Evolutionary conservation across 345 rosid species (phyloP).

Genomic region (Aurinia saxatilis): DNA sequence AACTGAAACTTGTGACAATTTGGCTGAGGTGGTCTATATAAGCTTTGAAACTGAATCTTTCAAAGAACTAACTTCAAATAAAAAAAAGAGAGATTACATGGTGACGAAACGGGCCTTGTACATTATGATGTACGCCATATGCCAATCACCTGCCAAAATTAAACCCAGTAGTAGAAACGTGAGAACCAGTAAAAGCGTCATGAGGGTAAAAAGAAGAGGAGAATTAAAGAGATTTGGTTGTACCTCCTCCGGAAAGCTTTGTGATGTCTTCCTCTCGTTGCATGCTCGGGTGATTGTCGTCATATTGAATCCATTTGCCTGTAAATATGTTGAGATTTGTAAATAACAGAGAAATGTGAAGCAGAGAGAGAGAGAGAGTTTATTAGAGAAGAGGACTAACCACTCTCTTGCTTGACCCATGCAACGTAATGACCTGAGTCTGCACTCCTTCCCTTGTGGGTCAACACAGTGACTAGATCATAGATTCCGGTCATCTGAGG

Average conservation of each 20-base stretch:
- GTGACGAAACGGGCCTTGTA: conserved; percentile 79
- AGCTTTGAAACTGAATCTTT: background rate
- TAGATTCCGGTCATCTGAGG: conserved; percentile 72
- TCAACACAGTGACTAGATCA: conserved; percentile 83
- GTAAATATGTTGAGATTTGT: background rate
- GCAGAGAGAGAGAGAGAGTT: background rate
- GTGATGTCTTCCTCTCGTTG: conserved; percentile 88
- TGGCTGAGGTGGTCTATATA: conserved; percentile 14
- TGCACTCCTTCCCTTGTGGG: conserved; percentile 97
- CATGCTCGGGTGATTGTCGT: conserved; percentile 67
- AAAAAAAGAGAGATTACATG: conserved; percentile 31
- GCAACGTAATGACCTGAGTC: conserved; percentile 96
- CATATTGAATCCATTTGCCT: conserved; percentile 95
- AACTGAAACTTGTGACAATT: background rate
- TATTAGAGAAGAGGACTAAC: conserved; percentile 32
- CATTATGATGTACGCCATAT: conserved; percentile 98
- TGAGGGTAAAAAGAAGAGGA: background rate
- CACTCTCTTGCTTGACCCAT: conserved; percentile 97
- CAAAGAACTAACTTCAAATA: conserved; percentile 8
- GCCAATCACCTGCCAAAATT: conserved; percentile 81
- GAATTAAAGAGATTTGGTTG: background rate
- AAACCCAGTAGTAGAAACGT: background rate
- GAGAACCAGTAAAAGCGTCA: background rate
- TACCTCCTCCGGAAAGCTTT: conserved; percentile 97
- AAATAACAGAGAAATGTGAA: background rate